Conservation (phyloP, 108 stramenopile species). For the Cyclotella sp. region DNA sequence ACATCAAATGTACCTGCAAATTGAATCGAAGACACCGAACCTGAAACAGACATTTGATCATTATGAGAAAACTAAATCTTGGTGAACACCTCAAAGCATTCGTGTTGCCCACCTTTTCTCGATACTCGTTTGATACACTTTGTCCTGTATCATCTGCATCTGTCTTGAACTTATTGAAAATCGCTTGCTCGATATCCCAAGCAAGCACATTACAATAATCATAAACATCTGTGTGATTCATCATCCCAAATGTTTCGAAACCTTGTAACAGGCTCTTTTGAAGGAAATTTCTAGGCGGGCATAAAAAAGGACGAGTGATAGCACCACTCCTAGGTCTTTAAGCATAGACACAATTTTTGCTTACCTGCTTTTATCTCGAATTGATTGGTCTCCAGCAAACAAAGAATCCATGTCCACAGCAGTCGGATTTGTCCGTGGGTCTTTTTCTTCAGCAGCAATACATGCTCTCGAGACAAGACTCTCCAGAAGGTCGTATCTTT, state of each 20-base stretch:
- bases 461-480: constrained; percentile 53
- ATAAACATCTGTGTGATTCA: constrained; percentile 17
- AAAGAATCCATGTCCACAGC: constrained; percentile 29
- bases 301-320: too few species aligned
- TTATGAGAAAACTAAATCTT: background rate
- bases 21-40: constrained; percentile 54
- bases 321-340: too few species aligned
- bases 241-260: constrained; percentile 51
- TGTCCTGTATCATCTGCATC: constrained; percentile 23
- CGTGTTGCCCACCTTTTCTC: constrained; percentile 46
- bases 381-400: constrained; percentile 18
- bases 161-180: constrained; percentile 46
- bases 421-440: background rate
- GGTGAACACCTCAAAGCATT: background rate
- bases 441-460: constrained; percentile 3
- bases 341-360: background rate
- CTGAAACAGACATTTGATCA: background rate
- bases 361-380: constrained; percentile 55
- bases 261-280: constrained; percentile 56
- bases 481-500: constrained; percentile 62
- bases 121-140: constrained; percentile 48
- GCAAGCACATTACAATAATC: constrained; percentile 62
- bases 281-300: constrained; percentile 35
- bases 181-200: constrained; percentile 70
- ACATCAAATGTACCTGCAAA: constrained; percentile 20